phyloP scores from a whole-genome alignment of 768 basidiomycete genomes.

The Kwoniella sp. region DNA sequence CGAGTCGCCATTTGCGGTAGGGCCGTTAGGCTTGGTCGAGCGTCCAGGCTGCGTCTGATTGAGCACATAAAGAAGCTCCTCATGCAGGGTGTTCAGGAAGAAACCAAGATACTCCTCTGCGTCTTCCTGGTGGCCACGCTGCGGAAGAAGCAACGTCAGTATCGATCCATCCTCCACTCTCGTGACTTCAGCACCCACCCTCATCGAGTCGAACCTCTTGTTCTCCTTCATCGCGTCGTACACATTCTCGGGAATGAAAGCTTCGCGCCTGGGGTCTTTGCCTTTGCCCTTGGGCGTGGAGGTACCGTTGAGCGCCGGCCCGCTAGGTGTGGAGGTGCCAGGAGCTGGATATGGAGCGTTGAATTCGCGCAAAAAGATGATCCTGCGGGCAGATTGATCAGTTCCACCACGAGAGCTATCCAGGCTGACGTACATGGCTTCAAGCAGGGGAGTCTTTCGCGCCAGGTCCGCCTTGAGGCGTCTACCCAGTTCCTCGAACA shows the following conservation, averaged over 20 bases:
- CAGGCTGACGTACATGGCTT: constrained; percentile 53
- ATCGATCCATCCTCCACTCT: too few species aligned
- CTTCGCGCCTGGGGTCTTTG: constrained; percentile 41
- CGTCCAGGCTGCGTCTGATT: constrained; percentile 53
- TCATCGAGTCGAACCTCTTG: constrained; percentile 88
- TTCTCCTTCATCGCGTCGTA: constrained; percentile 92
- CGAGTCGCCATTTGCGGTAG: constrained; percentile 29
- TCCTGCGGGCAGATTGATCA: constrained; percentile 54
- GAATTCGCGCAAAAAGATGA: constrained; percentile 73
- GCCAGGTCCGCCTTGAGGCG: constrained; percentile 54
- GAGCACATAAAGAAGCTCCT: constrained; percentile 73
- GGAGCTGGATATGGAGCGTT: constrained; percentile 22
- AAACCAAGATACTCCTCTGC: constrained; percentile 99
- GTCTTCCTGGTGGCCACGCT: constrained; percentile 94
- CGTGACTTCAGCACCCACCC: constrained; percentile 55
- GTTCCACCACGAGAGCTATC: neutral
- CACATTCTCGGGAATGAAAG: constrained; percentile 77
- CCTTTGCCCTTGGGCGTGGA: constrained; percentile 12
- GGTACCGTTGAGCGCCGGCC: constrained; percentile 5
- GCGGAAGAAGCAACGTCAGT: constrained; percentile 7
- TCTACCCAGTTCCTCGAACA: constrained; percentile 69
- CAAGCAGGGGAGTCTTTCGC: constrained; percentile 50
- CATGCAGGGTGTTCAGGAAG: constrained; percentile 88
- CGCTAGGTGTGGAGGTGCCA: constrained; percentile 7
- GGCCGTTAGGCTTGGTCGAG: constrained; percentile 49